Evolutionary conservation across 1,284 basidiomycete genomes (phyloP).

Genomic region (Cutaneotrichosporon daszewskae): DNA sequence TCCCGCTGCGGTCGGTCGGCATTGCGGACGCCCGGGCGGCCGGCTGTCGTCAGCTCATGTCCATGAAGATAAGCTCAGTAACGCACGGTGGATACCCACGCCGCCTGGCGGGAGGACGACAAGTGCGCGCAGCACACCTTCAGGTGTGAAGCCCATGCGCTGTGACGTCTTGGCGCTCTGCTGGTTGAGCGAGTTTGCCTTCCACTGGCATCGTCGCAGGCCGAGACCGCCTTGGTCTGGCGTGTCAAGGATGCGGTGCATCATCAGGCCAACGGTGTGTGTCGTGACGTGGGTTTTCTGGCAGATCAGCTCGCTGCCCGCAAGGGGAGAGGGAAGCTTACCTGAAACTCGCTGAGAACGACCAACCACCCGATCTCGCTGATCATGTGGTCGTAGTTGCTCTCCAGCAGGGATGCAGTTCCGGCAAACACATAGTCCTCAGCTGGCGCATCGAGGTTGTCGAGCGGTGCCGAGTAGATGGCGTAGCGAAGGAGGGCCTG

Average conservation of each 20-base stretch:
- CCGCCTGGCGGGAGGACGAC: conserved; percentile 29
- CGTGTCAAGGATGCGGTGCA: conserved; percentile 36
- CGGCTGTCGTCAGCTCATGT: conserved; percentile 23
- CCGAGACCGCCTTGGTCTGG: conserved; percentile 34
- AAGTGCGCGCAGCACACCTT: conserved; percentile 29
- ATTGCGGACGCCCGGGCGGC: conserved; percentile 21
- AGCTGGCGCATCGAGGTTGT: conserved; percentile 12
- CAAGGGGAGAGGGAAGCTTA: conserved; percentile 6
- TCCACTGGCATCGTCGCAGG: conserved; percentile 39
- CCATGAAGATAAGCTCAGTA: too few species aligned
- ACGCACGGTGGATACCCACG: conserved; percentile 31
- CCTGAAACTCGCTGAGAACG: conserved; percentile 35
- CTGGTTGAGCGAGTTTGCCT: conserved; percentile 32
- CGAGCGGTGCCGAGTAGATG: conserved; percentile 32
- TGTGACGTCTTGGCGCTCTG: conserved; percentile 24
- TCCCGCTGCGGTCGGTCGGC: conserved; percentile 25
- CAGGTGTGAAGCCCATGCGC: conserved; percentile 32
- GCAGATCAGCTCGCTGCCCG: neutral
- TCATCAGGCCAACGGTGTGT: conserved; percentile 33
- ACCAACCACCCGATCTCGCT: conserved; percentile 38
- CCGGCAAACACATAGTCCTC: conserved; percentile 38
- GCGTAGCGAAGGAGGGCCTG: conserved; percentile 21
- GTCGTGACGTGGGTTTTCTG: conserved; percentile 40
- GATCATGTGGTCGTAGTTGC: conserved; percentile 23
- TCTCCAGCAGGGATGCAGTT: conserved; percentile 28